A percentile compares a stretch with the other conserved stretches of the same genome.
These are phyloP conservation scores for Triticum dicoccoides DNA, from an alignment of 176 grass and related monocot genomes.

Conservation along the genomic window DNA sequence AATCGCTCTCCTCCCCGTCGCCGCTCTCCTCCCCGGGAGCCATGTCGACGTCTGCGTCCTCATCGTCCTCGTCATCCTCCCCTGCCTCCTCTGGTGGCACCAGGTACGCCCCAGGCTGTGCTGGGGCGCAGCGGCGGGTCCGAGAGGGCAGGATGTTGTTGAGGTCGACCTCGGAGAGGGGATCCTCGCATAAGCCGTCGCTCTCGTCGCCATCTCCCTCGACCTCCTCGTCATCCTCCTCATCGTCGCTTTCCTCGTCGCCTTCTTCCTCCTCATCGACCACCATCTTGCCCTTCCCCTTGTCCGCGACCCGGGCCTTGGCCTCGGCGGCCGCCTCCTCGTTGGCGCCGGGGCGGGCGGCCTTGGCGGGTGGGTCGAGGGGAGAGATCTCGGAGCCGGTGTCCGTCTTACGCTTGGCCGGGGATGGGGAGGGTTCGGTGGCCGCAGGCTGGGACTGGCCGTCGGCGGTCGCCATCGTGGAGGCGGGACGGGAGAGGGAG, in stretches of 20 bases:
- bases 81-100: conserved; percentile 38
- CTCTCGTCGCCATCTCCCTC: conserved; percentile 12
- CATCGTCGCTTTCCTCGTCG: not conserved
- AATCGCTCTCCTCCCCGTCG: conserved; percentile 53
- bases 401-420: conserved; percentile 55
- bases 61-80: conserved; percentile 54
- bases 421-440: conserved; percentile 1
- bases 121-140: conserved; percentile 54
- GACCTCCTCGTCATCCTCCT: not conserved
- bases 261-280: conserved; percentile 46
- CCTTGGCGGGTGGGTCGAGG: conserved; percentile 31
- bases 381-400: conserved; percentile 26
- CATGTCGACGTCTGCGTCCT: conserved; percentile 36
- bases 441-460: conserved; percentile 28
- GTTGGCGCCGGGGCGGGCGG: conserved; percentile 30
- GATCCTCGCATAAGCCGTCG: conserved; percentile 59
- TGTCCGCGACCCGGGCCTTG: conserved; percentile 34
- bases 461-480: conserved; percentile 41
- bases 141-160: conserved; percentile 71
- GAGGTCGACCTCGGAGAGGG: conserved; percentile 70
- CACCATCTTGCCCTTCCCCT: conserved; percentile 80
- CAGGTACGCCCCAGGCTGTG: conserved; percentile 56
- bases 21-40: conserved; percentile 17
- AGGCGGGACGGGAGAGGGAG: not conserved
- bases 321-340: conserved; percentile 34